Evolutionary conservation across 768 basidiomycete genomes (phyloP), one percentile per base, ranked within the genome.

Genomic region (Boletus rufocinnamomeus): DNA sequence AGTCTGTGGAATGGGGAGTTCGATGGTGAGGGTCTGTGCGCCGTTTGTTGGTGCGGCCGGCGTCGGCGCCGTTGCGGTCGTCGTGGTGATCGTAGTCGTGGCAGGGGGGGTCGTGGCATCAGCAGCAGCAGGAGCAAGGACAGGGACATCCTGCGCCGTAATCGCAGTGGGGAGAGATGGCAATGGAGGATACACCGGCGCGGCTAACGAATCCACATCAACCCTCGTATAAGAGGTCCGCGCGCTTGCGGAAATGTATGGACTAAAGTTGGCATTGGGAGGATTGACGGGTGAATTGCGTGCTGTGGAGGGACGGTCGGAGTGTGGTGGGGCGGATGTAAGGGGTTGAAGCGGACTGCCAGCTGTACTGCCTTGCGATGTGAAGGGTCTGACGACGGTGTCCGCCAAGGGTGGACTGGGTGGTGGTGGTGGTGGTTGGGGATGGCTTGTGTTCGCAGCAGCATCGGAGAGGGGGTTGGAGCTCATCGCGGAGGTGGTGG

Each of bases 151-250:
- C 34, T 56, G 60, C 34, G 41, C 28, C 21, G 52, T n/a, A 57
- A 58, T 54, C 40, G 50, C 54, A 37, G 52, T 54, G 23, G 61
- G 67, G 50, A 66, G 48, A 30, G 67, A 60, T 13, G 69, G 69
- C 16, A 71, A 59, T 32, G 61, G 68, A 14, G 70, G 69, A 50
- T 69, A 72, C 7, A 59, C 46, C 6, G 71, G 63, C 0, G 44
- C n/a, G 2, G 68, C 51, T 2, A 59, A 1, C 3, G 62, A 72
- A 21, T 76, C 75, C 3, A 72, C 67, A 56, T 81, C 79, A 34
- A 84, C 82, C 27, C 78, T 78, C 2, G 83, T 84, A 61, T 79
- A 80, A 13, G 83, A 83, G 8, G 83, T 83, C 25, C 82, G 78
- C 0, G 83, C 78, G 51, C 79, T 79, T 37, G 79, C 75, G 21